Conservation (phyloP, 805 yeast species). For the Yamadazyma tumulicola region DNA sequence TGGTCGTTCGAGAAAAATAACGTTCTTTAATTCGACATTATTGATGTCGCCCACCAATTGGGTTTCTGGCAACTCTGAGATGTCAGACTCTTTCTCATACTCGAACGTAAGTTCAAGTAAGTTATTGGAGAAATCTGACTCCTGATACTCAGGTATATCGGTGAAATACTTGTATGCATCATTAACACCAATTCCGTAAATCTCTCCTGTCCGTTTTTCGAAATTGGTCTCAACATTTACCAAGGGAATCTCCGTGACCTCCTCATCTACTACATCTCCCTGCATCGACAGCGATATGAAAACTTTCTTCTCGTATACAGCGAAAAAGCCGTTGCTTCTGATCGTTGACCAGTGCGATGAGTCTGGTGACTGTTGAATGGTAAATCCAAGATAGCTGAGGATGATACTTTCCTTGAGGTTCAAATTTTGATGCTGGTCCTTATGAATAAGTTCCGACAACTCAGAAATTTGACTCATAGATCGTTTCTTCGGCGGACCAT, state of each 20-base stretch:
- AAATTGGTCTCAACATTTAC: slow-evolving; percentile 1
- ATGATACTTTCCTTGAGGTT: not conserved
- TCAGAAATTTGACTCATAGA: not conserved
- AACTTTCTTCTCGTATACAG: slow-evolving; percentile 1
- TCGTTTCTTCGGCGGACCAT: not conserved
- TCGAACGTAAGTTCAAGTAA: not conserved
- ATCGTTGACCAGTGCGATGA: not conserved
- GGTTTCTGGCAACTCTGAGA: not conserved
- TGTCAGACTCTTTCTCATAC: not conserved
- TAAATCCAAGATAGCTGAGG: slow-evolving; percentile 1
- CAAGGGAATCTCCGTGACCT: slow-evolving; percentile 1
- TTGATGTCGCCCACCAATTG: not conserved
- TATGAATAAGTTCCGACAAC: not conserved
- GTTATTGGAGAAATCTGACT: not conserved
- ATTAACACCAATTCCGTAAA: not conserved
- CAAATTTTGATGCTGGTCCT: not conserved
- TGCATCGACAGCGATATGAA: not conserved
- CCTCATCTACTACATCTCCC: not conserved
- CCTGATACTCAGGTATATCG: slow-evolving; percentile 1
- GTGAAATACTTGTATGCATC: not conserved
- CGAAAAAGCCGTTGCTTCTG: slow-evolving; percentile 1
- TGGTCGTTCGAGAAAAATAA: slow-evolving; percentile 2
- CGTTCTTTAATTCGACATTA: slow-evolving; percentile 1
- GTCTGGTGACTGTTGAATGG: not conserved
- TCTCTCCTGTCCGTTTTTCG: slow-evolving; percentile 1